Evolutionary conservation across 176 grass and related monocot genomes (phyloP).

Genomic region (Luzula sylvatica): DNA sequence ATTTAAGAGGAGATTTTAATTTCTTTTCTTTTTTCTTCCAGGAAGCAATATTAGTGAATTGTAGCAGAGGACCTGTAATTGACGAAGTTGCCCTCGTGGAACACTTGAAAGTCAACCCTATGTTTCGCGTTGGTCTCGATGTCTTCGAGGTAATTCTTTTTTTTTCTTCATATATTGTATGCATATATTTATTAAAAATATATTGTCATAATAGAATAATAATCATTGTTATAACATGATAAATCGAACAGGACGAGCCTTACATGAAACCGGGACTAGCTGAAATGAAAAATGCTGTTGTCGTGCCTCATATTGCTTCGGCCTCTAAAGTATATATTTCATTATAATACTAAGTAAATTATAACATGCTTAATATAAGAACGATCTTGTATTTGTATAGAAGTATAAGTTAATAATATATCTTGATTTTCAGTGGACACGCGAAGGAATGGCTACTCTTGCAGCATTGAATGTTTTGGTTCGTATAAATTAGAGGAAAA

Average conservation of each 20-base stretch:
- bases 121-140: conserved; percentile 91
- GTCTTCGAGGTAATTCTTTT: conserved; percentile 59
- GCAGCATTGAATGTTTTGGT: conserved; percentile 87
- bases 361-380: neutral
- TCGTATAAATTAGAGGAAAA: conserved; percentile 11
- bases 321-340: conserved; percentile 58
- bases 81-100: conserved; percentile 77
- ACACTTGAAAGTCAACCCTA: conserved; percentile 74
- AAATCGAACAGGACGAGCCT: conserved; percentile 61
- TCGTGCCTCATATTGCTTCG: conserved; percentile 90
- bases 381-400: too few species aligned
- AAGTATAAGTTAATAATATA: neutral
- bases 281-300: conserved; percentile 75
- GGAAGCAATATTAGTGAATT: conserved; percentile 87
- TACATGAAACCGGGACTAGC: conserved; percentile 84
- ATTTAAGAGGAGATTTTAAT: neutral
- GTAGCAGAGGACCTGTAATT: conserved; percentile 80
- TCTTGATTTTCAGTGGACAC: conserved; percentile 49
- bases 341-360: neutral
- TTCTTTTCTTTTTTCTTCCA: conserved; percentile 24
- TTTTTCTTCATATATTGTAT: neutral
- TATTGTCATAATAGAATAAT: neutral
- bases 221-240: too few species aligned
- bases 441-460: conserved; percentile 93
- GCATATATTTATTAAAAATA: neutral